These are phyloP conservation scores for Fusarium siculi DNA, from an alignment of 2,329 filamentous ascomycete genomes.

Conservation along the genomic window DNA sequence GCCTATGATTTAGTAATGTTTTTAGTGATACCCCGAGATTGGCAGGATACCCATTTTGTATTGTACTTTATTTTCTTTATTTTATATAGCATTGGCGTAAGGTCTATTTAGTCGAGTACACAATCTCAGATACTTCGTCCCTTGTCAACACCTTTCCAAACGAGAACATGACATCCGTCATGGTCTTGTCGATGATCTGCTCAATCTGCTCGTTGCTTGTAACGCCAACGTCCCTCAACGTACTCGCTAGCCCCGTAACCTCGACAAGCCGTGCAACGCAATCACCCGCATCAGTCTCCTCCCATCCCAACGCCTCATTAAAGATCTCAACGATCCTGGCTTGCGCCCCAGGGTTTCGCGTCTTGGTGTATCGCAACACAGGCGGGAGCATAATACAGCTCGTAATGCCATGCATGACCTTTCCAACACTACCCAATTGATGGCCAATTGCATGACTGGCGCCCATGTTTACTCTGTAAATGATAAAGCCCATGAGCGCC, in stretches of 20 bases:
- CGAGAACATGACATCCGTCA: conserved; percentile 26
- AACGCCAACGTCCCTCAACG: neutral
- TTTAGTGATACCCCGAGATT: neutral
- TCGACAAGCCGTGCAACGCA: neutral
- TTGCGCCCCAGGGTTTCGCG: neutral
- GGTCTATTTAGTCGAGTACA: conserved; percentile 7
- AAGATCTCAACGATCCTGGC: neutral
- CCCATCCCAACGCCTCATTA: conserved; percentile 7
- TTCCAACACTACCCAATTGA: conserved; percentile 17
- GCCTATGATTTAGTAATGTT: neutral
- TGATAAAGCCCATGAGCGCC: conserved; percentile 21
- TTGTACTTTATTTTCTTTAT: neutral
- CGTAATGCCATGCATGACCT: conserved; percentile 20
- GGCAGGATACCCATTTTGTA: neutral
- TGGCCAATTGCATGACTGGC: conserved; percentile 19
- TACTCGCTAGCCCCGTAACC: conserved; percentile 1
- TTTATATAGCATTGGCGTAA: no score
- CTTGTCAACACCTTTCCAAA: neutral
- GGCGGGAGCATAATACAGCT: conserved; percentile 19
- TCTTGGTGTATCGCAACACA: conserved; percentile 11
- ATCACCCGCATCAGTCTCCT: conserved; percentile 1
- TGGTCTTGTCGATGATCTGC: conserved; percentile 18
- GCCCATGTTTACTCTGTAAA: conserved; percentile 17
- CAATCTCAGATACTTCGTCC: conserved; percentile 8
- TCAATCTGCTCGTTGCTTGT: conserved; percentile 4